Base-by-base conservation (phyloP, 2,329 filamentous ascomycete genomes). In the Fusarium annulatum region DNA sequence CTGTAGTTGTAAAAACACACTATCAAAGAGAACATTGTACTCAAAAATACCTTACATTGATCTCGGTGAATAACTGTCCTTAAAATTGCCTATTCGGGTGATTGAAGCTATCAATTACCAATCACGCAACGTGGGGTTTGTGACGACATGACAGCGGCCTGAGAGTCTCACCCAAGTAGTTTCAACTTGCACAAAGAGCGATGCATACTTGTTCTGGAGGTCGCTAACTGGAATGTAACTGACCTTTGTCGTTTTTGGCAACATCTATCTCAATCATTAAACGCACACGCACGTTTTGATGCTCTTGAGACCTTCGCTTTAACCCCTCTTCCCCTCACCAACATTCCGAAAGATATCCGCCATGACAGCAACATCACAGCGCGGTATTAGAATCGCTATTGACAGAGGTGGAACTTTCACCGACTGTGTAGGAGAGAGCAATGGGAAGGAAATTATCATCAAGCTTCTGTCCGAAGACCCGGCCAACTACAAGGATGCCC, bases 401-500 rank as follows among this genome's bases (percentile, higher is more conserved):
- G 88, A 89, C 78, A 91, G 95, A 69, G 95, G 95, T 74, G 95
- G 95, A 65, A 97, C 95, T 34, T 97, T 97, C 81, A 97, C 95
- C 43, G 95, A 97, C 83, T 97, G 94, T 80, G 93, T 97, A 26
- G 94, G 94, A 73, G 96, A 95, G 77, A 89, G 93, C 88, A 77
- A 91, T 86, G 74, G 93, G 88, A 89, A 95, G 80, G 93, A 96
- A 80, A 88, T 95, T 59, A 87, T 97, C 63, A 94, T 96, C 83
- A 97, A 97, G 84, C 89, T 97, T 5, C 89, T 97, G 23, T 97
- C 94, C 5, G 94, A 96, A 78, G 95, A 97, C 81, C 95, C 95
- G 5, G 88, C 90, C 63, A 97, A 97, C 85, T 98, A 98, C 84
- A 87, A 91, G 21, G 95, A 98, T 85, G 95, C 95, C 18, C 95